Percentiles rank a stretch among this genome's conserved stretches.
phyloP scores from a whole-genome alignment of 2,329 filamentous ascomycete genomes.

The Emmonsia crescens region DNA sequence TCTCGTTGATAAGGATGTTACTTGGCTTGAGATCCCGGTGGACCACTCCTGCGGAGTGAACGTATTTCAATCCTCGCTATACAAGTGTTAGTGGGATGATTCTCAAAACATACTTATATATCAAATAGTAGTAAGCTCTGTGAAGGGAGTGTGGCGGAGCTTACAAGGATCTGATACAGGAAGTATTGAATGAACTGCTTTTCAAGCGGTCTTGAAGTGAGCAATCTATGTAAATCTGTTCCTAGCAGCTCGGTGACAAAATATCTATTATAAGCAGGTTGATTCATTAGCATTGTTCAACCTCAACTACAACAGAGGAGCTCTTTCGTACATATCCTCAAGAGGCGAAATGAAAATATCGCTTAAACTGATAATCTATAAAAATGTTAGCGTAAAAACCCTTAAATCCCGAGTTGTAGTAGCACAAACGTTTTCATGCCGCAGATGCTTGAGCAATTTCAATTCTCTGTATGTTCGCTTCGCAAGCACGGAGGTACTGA shows the following conservation, averaged over 20 bases:
- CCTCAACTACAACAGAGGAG: background rate
- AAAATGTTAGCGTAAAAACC: conserved; percentile 6
- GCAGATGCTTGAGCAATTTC: conserved; percentile 92
- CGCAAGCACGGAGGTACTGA: conserved; percentile 95
- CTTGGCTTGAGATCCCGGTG: conserved; percentile 96
- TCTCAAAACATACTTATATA: background rate
- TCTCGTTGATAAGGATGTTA: conserved; percentile 99
- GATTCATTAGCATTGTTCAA: conserved; percentile 3
- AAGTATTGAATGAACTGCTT: conserved; percentile 99
- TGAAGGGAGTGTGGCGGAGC: conserved; percentile 23
- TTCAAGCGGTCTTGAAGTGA: conserved; percentile 91
- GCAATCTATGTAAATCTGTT: conserved; percentile 87
- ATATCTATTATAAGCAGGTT: conserved; percentile 54
- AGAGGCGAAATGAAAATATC: conserved; percentile 99
- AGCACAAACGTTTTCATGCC: conserved; percentile 76
- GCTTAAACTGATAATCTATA: conserved; percentile 87
- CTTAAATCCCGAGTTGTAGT: background rate
- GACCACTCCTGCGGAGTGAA: conserved; percentile 95
- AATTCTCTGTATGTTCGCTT: conserved; percentile 97
- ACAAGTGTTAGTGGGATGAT: conserved; percentile 11
- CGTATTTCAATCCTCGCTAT: conserved; percentile 94
- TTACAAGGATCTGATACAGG: conserved; percentile 93
- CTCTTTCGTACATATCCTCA: conserved; percentile 73
- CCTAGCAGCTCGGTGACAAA: conserved; percentile 96
- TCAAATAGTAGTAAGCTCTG: background rate